Conservation (phyloP, 805 yeast species). For the Candida fluviatilis region DNA sequence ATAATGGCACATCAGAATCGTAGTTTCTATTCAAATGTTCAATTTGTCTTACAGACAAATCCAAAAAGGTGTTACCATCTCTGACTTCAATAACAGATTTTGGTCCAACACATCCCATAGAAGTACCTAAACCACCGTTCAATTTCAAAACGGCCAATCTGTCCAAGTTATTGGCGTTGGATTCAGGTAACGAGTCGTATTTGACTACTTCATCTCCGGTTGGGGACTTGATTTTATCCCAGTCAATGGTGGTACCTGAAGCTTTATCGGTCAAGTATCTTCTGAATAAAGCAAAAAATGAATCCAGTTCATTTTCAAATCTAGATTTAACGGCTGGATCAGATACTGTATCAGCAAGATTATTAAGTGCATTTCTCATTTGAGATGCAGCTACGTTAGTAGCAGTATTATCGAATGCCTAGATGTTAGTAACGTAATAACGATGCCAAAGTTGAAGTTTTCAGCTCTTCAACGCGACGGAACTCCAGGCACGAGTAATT, state of each 20-base stretch:
- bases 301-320: conserved; percentile 91
- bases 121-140: conserved; percentile 98
- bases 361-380: conserved; percentile 94
- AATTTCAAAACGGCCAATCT: conserved; percentile 93
- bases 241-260: conserved; percentile 74
- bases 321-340: conserved; percentile 45
- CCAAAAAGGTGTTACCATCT: conserved; percentile 96
- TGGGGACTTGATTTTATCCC: conserved; percentile 97
- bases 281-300: conserved; percentile 89
- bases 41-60: conserved; percentile 93
- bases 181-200: conserved; percentile 48
- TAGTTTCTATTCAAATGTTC: conserved; percentile 88
- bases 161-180: conserved; percentile 47
- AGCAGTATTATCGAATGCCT: conserved; percentile 92
- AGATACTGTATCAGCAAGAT: conserved; percentile 75
- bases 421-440: conserved; percentile 16
- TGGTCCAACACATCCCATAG: conserved; percentile 99
- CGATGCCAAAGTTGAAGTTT: background rate
- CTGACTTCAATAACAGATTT: conserved; percentile 97
- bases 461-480: background rate
- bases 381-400: conserved; percentile 95
- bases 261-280: conserved; percentile 89
- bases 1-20: conserved; percentile 90
- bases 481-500: background rate
- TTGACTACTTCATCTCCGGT: conserved; percentile 83